Percentiles rank a stretch among this genome's conserved stretches.
These are phyloP conservation scores for Ceratocystis ficicola DNA, from an alignment of 2,329 filamentous ascomycete species.

Conservation along the genomic window DNA sequence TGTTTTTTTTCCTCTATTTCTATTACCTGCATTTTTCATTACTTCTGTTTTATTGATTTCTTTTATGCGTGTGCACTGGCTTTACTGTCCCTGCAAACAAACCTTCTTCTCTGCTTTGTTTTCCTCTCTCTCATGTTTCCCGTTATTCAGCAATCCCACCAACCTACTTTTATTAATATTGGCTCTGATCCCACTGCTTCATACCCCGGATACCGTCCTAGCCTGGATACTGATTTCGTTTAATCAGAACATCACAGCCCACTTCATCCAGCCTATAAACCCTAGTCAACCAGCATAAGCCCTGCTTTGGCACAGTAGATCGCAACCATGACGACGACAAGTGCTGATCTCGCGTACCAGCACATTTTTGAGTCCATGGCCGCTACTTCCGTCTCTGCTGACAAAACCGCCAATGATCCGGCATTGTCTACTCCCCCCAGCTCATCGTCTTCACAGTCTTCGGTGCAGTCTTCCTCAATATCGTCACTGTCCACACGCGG, in stretches of 20 bases:
- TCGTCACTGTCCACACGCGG: constrained; percentile 10
- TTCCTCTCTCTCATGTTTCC: not conserved
- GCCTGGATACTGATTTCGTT: constrained; percentile 4
- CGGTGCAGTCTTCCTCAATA: constrained; percentile 2
- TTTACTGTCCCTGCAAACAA: too few species aligned
- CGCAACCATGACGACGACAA: constrained; percentile 15
- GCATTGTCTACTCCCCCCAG: not conserved
- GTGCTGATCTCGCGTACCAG: constrained; percentile 20
- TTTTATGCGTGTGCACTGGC: not conserved
- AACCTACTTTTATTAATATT: not conserved
- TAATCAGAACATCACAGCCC: constrained; percentile 2
- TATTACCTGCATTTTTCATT: not conserved
- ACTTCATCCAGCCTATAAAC: not conserved
- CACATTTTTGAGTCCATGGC: constrained; percentile 16
- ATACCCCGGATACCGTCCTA: not conserved
- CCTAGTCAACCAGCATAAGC: constrained; percentile 1
- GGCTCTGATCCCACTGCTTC: not conserved
- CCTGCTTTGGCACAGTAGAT: constrained; percentile 6
- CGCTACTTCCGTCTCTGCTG: not conserved
- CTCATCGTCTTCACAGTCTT: constrained; percentile 12
- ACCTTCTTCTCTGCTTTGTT: not conserved
- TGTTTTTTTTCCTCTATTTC: not conserved
- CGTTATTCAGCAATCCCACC: not conserved
- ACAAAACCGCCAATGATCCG: not conserved
- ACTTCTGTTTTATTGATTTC: not conserved